phyloP scores from a whole-genome alignment of 345 rosid species.

The Lenwebbia sp. region DNA sequence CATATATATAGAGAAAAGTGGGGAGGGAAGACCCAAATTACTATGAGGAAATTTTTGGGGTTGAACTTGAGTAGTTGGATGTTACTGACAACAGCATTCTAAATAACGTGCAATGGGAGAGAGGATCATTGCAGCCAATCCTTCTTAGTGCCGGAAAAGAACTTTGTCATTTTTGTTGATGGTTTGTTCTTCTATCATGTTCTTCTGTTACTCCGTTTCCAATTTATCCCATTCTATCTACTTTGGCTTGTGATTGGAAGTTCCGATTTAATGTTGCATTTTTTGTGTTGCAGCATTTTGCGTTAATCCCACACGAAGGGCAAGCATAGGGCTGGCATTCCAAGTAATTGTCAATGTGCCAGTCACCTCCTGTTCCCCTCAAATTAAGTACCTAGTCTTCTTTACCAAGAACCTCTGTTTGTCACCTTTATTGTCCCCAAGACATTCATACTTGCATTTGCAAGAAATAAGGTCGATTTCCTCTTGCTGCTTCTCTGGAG shows the following conservation, averaged over 20 bases:
- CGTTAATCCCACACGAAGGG: neutral
- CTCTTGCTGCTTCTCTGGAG: neutral
- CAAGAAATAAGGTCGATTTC: neutral
- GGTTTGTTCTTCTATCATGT: neutral
- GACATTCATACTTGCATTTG: neutral
- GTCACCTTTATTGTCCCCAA: neutral
- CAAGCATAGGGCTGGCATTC: neutral
- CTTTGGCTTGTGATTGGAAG: neutral
- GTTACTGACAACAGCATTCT: neutral
- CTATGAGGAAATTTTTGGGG: neutral
- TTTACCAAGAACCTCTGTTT: neutral
- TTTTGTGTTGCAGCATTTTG: neutral
- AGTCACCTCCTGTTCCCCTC: neutral
- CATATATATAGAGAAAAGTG: neutral
- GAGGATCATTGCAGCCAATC: neutral
- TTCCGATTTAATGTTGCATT: neutral
- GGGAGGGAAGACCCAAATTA: neutral
- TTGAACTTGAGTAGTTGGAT: neutral
- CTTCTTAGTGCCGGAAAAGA: neutral
- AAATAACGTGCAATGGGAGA: neutral
- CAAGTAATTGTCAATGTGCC: neutral
- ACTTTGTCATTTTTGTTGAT: neutral
- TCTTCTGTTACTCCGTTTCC: neutral
- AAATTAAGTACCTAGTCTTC: neutral
- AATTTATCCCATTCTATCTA: fast-evolving